Conservation (phyloP, 306 rosid genomes). For the Leucaena leucocephala region DNA sequence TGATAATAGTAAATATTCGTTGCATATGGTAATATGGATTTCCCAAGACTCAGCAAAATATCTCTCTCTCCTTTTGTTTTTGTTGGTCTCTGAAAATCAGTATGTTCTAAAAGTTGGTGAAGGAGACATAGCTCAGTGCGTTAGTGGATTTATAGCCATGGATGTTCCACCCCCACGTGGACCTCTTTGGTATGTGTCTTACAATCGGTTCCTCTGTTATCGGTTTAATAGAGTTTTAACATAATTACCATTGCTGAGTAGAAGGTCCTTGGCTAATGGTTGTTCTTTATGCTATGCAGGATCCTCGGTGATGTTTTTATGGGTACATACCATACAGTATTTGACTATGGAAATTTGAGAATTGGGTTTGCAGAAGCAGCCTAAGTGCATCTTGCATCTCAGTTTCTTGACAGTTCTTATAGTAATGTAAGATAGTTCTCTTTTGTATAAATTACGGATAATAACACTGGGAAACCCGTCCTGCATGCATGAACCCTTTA, state of each 20-base stretch:
- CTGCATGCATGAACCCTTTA: not conserved
- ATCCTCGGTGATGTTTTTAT: constrained; percentile 78
- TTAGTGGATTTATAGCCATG: constrained; percentile 65
- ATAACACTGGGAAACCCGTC: not conserved
- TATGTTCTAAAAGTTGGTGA: constrained; percentile 63
- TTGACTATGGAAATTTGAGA: constrained; percentile 64
- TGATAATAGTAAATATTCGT: not conserved
- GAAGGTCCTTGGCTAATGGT: constrained; percentile 7
- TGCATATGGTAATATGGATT: not conserved
- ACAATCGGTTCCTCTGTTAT: not conserved
- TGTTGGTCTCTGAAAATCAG: constrained; percentile 31
- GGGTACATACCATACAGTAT: constrained; percentile 72
- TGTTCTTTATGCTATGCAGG: constrained; percentile 41
- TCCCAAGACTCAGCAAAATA: not conserved
- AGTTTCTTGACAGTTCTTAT: not conserved
- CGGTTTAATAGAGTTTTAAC: not conserved
- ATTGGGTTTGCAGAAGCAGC: constrained; percentile 77
- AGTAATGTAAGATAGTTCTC: not conserved
- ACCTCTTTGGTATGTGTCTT: constrained; percentile 60
- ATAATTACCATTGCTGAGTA: not conserved
- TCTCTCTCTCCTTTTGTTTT: constrained; percentile 1
- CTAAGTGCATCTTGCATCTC: constrained; percentile 26
- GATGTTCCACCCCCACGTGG: constrained; percentile 76
- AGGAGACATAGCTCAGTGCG: constrained; percentile 64
- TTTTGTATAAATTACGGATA: not conserved